These are phyloP conservation scores for Aspergillus incahuasiensis DNA, from an alignment of 495 filamentous ascomycete genomes.

Conservation along the genomic window DNA sequence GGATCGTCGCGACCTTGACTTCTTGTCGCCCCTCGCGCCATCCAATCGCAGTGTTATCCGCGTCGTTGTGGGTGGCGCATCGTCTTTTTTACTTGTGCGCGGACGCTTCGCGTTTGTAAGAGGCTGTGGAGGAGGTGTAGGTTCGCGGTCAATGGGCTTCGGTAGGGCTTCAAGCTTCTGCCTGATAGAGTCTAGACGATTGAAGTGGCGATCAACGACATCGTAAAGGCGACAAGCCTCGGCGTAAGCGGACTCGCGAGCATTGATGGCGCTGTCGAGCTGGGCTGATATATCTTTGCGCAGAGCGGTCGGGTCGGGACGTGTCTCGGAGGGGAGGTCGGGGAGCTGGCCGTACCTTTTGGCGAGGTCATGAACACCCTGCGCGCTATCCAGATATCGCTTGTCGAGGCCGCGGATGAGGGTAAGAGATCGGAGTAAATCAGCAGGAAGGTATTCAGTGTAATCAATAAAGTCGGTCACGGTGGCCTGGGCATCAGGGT, in stretches of 20 bases:
- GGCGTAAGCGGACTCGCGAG: constrained; percentile 71
- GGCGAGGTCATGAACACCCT: constrained; percentile 66
- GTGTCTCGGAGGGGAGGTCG: constrained; percentile 47
- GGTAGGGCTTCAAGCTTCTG: constrained; percentile 76
- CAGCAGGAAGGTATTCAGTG: constrained; percentile 93
- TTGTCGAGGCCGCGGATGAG: constrained; percentile 80
- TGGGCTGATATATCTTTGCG: constrained; percentile 72
- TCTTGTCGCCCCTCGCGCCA: constrained; percentile 32
- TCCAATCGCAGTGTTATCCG: constrained; percentile 65
- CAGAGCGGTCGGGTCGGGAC: constrained; percentile 53
- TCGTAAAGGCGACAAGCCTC: constrained; percentile 80
- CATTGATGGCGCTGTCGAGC: constrained; percentile 67
- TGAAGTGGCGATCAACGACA: constrained; percentile 71
- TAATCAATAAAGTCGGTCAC: constrained; percentile 95
- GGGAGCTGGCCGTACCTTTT: constrained; percentile 70
- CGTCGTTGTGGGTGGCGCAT: constrained; percentile 33
- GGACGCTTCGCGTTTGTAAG: constrained; percentile 52
- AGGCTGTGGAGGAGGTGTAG: constrained; percentile 50
- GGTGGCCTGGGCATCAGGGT: constrained; percentile 91
- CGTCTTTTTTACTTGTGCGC: constrained; percentile 41
- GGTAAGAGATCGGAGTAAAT: constrained; percentile 84
- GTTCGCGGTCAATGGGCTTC: constrained; percentile 64
- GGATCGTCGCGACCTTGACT: constrained; percentile 38
- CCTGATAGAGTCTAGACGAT: constrained; percentile 69
- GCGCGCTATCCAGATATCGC: constrained; percentile 60